Evolutionary conservation across 2,329 filamentous ascomycete genomes (phyloP).

Genomic region (Aspergillus luchuensis): DNA sequence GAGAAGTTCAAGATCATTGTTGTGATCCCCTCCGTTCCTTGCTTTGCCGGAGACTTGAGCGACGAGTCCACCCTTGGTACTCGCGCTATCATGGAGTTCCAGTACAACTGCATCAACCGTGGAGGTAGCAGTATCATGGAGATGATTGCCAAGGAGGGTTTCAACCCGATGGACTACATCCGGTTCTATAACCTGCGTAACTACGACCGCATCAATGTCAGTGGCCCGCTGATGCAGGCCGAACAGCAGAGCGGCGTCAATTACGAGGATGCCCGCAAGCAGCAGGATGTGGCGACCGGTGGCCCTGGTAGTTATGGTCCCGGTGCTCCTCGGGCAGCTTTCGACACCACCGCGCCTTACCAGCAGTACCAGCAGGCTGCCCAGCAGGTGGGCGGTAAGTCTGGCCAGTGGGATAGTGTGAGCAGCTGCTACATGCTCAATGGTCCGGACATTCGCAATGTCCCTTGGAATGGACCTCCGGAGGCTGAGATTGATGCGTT

Average conservation of each 20-base stretch:
- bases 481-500: slow-evolving; percentile 63
- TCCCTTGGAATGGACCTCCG: slow-evolving; percentile 59
- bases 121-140: slow-evolving; percentile 90
- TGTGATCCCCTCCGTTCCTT: slow-evolving; percentile 85
- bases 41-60: slow-evolving; percentile 87
- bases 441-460: slow-evolving; percentile 68
- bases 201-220: slow-evolving; percentile 80
- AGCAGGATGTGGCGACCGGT: slow-evolving; percentile 50
- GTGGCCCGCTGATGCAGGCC: slow-evolving; percentile 36
- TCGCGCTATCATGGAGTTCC: slow-evolving; percentile 95
- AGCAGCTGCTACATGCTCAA: slow-evolving; percentile 80
- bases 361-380: slow-evolving; percentile 73
- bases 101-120: slow-evolving; percentile 93
- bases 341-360: slow-evolving; percentile 53
- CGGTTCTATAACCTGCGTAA: slow-evolving; percentile 93
- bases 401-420: slow-evolving; percentile 72
- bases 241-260: slow-evolving; percentile 47
- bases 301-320: slow-evolving; percentile 48
- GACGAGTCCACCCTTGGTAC: slow-evolving; percentile 84
- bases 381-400: slow-evolving; percentile 50
- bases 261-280: slow-evolving; percentile 48
- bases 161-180: slow-evolving; percentile 79
- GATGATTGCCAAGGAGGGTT: slow-evolving; percentile 70
- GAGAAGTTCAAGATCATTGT: slow-evolving; percentile 91
- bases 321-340: slow-evolving; percentile 33